These are phyloP conservation scores for Fraxinus xanthoxyloides DNA, from an alignment of 305 asterid species.

Conservation along the genomic window DNA sequence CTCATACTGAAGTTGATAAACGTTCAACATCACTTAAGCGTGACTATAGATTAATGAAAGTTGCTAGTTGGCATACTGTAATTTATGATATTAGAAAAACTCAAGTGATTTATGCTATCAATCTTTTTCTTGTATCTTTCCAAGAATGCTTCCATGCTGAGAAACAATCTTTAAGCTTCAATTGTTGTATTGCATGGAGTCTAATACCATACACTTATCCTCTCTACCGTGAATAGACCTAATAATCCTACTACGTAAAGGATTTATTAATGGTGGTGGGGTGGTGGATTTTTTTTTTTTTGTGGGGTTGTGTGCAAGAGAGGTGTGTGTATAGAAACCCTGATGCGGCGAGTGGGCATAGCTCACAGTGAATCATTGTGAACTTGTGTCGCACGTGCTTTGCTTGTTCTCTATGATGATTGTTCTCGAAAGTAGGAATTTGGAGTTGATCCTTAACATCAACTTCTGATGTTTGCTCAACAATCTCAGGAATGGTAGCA, in stretches of 20 bases:
- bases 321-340: not conserved
- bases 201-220: not conserved
- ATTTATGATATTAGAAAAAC: not conserved
- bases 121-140: not conserved
- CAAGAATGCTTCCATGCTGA: not conserved
- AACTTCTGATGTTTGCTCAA: not conserved
- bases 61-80: not conserved
- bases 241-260: not conserved
- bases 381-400: not conserved
- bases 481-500: constrained; percentile 76
- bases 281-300: not conserved
- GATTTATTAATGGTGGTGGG: not conserved
- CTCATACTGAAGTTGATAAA: not conserved
- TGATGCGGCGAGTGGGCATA: not conserved
- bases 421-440: not conserved
- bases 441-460: not conserved
- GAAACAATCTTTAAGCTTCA: not conserved
- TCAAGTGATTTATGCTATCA: not conserved
- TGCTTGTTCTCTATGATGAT: not conserved
- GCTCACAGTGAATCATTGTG: not conserved
- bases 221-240: not conserved
- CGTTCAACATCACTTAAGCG: not conserved
- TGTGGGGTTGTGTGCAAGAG: not conserved
- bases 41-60: not conserved
- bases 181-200: not conserved